Conservation (phyloP, 2,329 filamentous ascomycete species). For the Aureobasidium musti region DNA sequence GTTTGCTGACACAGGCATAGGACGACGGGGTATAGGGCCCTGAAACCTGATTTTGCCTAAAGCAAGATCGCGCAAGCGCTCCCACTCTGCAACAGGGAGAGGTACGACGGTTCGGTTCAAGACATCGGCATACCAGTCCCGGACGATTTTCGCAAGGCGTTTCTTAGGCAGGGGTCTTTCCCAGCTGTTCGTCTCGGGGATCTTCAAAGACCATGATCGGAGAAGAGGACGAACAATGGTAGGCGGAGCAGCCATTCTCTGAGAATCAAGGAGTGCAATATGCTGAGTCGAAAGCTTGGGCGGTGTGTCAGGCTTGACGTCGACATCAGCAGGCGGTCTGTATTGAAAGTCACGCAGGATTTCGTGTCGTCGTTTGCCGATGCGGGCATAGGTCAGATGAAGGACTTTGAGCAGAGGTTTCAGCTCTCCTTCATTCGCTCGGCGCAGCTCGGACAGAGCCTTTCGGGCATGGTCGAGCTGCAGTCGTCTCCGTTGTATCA, state of each 20-base stretch:
- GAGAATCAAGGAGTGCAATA: constrained; percentile 39
- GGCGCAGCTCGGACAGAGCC: constrained; percentile 48
- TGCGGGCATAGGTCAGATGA: constrained; percentile 58
- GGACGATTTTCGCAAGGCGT: constrained; percentile 48
- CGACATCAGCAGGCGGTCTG: neutral
- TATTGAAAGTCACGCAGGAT: constrained; percentile 46
- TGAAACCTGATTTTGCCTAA: constrained; percentile 39
- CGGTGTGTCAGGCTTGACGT: constrained; percentile 29
- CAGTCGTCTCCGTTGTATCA: neutral
- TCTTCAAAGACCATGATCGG: constrained; percentile 29
- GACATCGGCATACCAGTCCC: constrained; percentile 48
- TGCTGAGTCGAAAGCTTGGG: constrained; percentile 43
- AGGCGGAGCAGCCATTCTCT: constrained; percentile 39
- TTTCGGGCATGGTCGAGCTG: constrained; percentile 43
- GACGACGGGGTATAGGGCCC: constrained; percentile 28
- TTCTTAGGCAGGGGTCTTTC: constrained; percentile 49
- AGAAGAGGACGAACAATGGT: constrained; percentile 36
- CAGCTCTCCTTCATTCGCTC: constrained; percentile 60
- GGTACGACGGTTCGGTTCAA: constrained; percentile 50
- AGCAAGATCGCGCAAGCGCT: constrained; percentile 46
- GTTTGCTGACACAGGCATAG: neutral
- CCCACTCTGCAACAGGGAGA: constrained; percentile 49
- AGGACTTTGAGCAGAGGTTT: constrained; percentile 56
- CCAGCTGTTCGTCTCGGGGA: constrained; percentile 49
- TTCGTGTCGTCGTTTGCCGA: constrained; percentile 54